Base-by-base conservation (phyloP, 345 rosid species). In the Tarenaya hassleriana region DNA sequence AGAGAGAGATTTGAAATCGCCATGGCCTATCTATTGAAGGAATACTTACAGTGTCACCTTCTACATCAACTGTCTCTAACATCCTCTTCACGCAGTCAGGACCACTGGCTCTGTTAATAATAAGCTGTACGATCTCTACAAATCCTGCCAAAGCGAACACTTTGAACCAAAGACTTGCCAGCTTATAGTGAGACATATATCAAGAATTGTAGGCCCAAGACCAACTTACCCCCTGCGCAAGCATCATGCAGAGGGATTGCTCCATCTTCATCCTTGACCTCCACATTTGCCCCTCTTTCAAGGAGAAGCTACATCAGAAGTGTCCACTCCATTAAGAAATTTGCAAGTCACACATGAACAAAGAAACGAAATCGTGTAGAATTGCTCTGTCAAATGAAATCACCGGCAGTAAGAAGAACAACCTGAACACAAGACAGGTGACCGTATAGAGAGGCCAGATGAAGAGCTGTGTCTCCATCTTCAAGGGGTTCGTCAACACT, bases 211-310 rank as follows among this genome's bases (percentile, higher is more conserved):
- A n/a, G n/a, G n/a, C n/a, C n/a, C n/a, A n/a, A n/a, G n/a, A n/a
- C n/a, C n/a, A n/a, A n/a, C n/a, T n/a, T n/a, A n/a, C n/a, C n/a
- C n/a, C n/a, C n/a, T n/a, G n/a, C 94, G 71, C 88, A 87, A 47
- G 94, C 95, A 79, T 87, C 98, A 52, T 92, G 98, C 51, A 92
- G 55, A 63, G 98, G 96, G 68, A 92, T 58, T 1, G 94, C 96
- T 34, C 95, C 98, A 9, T 92, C 96, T 72, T 84, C 96, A 62
- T 92, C 98, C 73, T 69, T 77, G 17, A 76, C 75, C 68, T 92
- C 98, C 58, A 92, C 50, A 62, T 71, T 56, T 60, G 98, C 96
- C 24, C 96, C 98, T 75, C 90, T 81, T 50, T 81, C 96, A 63
- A 88, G 13, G 38, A 92, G 96, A 29, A 92, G 73, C 96, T 88